Base-by-base conservation (phyloP, 78 protist species). In the Mastigamoeba balamuthi region DNA sequence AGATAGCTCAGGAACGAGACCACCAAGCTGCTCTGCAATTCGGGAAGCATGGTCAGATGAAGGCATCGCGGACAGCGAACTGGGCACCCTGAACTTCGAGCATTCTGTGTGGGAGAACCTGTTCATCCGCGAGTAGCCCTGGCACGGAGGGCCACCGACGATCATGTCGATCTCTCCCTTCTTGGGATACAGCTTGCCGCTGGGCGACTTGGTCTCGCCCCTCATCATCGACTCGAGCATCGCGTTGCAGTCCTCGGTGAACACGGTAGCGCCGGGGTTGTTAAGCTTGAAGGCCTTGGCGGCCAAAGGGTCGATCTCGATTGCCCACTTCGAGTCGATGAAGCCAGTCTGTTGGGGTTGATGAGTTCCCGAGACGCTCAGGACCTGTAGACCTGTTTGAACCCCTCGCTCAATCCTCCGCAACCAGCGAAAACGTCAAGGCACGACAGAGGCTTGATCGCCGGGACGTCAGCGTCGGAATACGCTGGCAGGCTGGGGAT, bases 71-170 rank as follows among this genome's bases (percentile, higher is more conserved):
- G n/a, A n/a, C n/a, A n/a, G n/a, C n/a, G n/a, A n/a, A n/a, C n/a
- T n/a, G n/a, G n/a, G 17, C 17, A 48, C 58, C 58, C 17, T 48
- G 58, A 48, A 48, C 17, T 48, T 48, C 58, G 58, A 48, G 58
- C 17, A 48, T 17, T 17, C 17, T 25, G 33, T 17, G 17, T 17
- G 17, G 58, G 58, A 48, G 43, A 69, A 69, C 36, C 73, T 2
- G 73, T 69, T 69, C 43, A 69, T 40, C 39, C 73, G 27, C 8
- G 52, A 6, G 4, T 40, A 69, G 17, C 73, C 73, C 29, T 69
- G 73, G 43, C 73, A 69, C 29, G 73, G 73, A 4, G 73, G 73
- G 8, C 73, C 73, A 2, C 73, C 73, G 28, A 35, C 4, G 28
- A 69, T 2, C 40, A 69, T 27, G 17, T 5, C 73, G 8, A 69